Base-by-base conservation (phyloP, 2,329 filamentous ascomycete species). In the Knufia fluminis region DNA sequence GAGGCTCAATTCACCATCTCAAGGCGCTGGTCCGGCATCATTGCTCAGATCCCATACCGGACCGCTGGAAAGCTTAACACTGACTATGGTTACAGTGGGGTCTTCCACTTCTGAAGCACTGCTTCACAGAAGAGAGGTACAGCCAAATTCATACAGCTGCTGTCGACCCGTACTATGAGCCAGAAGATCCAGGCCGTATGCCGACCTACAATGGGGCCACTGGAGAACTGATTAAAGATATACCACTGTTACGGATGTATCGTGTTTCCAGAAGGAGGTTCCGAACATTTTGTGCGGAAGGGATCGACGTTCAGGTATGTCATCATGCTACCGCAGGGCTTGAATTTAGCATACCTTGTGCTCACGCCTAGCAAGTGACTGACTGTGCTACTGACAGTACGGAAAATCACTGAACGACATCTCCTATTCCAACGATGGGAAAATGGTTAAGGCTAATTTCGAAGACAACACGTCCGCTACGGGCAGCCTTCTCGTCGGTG, bases 181-280 rank as follows among this genome's bases (percentile, higher is more conserved):
- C 60, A 1, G 45, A 57, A 2, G 56, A 59, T 19, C 22, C 49
- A 6, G 61, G 62, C 41, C 43, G 38, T 1, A 51, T 59, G 32
- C 55, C 55, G n/a, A 58, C 62, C 35, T 44, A 59, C 44, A 59
- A 64, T 47, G 56, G 53, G 14, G 57, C 56, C 33, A 57, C 60
- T 1, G 60, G 61, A 8, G 58, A 61, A 35, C 31, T 53, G 22
- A 55, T 63, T 48, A 46, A 53, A 0, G 48, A 51, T 8, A 52
- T 64, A n/a, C 61, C 58, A 2, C 56, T 50, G 33, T 44, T 54
- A n/a, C 45, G 56, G 17, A 61, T 59, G 40, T 58, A 62, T 38
- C 59, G 62, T 12, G 53, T 63, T 6, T 57, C 61, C 17, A 55
- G 61, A 14, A 52, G 57, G 10, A 62, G 61, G 40, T 55, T 64